Percentiles rank a stretch among this genome's conserved stretches.
Conservation (phyloP, 2,329 filamentous ascomycete species). For the Monosporascus sp. region DNA sequence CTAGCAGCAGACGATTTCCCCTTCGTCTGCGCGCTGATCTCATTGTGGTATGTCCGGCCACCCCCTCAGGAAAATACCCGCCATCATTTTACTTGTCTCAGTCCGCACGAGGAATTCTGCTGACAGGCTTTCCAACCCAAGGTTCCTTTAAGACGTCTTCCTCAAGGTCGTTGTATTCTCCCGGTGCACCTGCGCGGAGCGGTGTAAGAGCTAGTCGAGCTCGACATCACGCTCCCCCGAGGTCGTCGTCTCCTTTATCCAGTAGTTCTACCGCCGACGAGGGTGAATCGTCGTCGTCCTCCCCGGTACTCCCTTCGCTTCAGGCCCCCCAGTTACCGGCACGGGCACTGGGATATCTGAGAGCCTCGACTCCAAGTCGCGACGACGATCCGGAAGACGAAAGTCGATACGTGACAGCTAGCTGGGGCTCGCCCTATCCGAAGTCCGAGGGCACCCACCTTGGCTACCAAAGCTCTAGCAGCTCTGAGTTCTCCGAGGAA, state of each 20-base stretch:
- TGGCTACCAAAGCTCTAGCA: conserved; percentile 49
- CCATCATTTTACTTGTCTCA: neutral
- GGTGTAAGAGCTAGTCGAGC: conserved; percentile 35
- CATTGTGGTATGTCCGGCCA: conserved; percentile 21
- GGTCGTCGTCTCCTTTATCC: conserved; percentile 53
- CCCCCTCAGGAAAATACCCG: neutral
- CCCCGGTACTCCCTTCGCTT: conserved; percentile 54
- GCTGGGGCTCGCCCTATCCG: conserved; percentile 89
- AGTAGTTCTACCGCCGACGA: conserved; percentile 55
- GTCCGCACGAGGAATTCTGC: neutral
- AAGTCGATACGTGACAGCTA: conserved; percentile 60
- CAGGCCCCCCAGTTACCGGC: conserved; percentile 53
- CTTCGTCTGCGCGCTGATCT: conserved; percentile 59
- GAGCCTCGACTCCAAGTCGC: conserved; percentile 38
- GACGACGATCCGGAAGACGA: conserved; percentile 27
- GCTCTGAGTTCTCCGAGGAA: conserved; percentile 46
- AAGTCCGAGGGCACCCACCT: conserved; percentile 50
- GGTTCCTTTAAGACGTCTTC: conserved; percentile 51
- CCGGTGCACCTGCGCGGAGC: conserved; percentile 59
- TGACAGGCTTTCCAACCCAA: conserved; percentile 15
- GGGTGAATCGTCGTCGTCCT: conserved; percentile 45
- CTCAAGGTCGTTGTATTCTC: conserved; percentile 45
- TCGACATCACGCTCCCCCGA: conserved; percentile 33
- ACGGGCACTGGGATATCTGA: conserved; percentile 48
- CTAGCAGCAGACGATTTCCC: conserved; percentile 54